Evolutionary conservation across 345 rosid genomes (phyloP).

Genomic region (Angophora floribunda): DNA sequence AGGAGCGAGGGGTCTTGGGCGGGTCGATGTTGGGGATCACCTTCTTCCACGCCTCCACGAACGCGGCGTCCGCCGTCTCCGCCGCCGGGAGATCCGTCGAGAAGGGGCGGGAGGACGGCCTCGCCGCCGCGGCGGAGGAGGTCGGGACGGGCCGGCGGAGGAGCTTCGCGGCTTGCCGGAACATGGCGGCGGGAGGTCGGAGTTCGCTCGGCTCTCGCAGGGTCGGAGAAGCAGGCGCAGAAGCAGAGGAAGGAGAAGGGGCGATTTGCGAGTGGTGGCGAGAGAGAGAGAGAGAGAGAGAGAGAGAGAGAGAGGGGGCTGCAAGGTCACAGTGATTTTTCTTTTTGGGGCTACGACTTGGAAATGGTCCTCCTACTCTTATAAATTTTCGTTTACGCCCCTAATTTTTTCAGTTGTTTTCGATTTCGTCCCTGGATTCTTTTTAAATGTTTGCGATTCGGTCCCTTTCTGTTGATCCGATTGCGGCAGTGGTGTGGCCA

Average conservation of each 20-base stretch:
- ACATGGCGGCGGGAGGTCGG: slow-evolving; percentile 11
- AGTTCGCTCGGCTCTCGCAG: slow-evolving; percentile 37
- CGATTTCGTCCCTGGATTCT: not conserved
- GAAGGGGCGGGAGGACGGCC: slow-evolving; percentile 2
- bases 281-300: not conserved
- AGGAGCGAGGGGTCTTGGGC: slow-evolving; percentile 37
- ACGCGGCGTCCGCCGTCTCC: slow-evolving; percentile 11
- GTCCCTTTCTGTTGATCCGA: not conserved
- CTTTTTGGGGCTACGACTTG: not conserved
- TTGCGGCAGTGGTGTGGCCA: not conserved
- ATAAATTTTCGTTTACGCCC: not conserved
- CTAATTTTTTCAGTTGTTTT: not conserved
- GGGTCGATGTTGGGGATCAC: slow-evolving; percentile 27
- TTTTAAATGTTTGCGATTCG: not conserved
- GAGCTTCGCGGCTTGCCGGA: slow-evolving; percentile 16
- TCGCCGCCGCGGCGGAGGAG: not conserved
- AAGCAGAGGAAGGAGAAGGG: not conserved
- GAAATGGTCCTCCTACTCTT: not conserved
- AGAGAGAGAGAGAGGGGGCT: not conserved
- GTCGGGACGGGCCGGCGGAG: slow-evolving; percentile 2
- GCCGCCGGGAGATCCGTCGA: slow-evolving; percentile 23
- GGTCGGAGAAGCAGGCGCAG: slow-evolving; percentile 10
- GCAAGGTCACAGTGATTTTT: not conserved
- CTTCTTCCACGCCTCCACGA: slow-evolving; percentile 39
- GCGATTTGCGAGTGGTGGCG: not conserved